Conservation (phyloP, 2,329 filamentous ascomycete genomes). For the Aureobasidium pullulans region DNA sequence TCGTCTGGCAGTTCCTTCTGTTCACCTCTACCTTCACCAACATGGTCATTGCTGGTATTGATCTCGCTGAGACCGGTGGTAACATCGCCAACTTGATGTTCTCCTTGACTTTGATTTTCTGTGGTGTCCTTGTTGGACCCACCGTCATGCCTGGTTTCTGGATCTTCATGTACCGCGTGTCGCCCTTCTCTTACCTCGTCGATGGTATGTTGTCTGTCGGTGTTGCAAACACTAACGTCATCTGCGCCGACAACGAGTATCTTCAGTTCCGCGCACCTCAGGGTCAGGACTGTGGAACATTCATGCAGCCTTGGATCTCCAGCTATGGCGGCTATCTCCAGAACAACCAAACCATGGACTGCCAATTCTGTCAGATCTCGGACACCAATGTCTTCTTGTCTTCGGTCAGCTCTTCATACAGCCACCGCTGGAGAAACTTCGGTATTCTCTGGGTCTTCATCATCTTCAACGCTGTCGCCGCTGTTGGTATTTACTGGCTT, state of each 20-base stretch:
- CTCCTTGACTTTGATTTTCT: constrained; percentile 62
- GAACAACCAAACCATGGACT: constrained; percentile 28
- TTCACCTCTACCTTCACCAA: constrained; percentile 77
- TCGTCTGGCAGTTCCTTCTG: constrained; percentile 66
- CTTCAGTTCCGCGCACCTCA: constrained; percentile 56
- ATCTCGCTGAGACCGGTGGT: constrained; percentile 65
- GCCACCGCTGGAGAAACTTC: constrained; percentile 46
- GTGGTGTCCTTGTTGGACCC: constrained; percentile 60
- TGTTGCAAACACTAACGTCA: constrained; percentile 58
- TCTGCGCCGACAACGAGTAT: constrained; percentile 63
- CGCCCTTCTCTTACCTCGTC: constrained; percentile 76
- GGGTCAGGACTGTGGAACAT: constrained; percentile 36
- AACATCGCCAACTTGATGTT: constrained; percentile 72
- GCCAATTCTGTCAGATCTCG: constrained; percentile 35
- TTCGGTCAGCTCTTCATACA: constrained; percentile 36
- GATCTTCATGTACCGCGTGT: constrained; percentile 76
- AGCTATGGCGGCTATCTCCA: constrained; percentile 30
- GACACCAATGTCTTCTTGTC: constrained; percentile 38
- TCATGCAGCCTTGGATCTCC: constrained; percentile 30
- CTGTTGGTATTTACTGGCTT: constrained; percentile 48
- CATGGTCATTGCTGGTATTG: constrained; percentile 68
- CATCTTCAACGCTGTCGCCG: constrained; percentile 44
- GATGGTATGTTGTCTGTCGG: constrained; percentile 63
- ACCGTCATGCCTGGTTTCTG: constrained; percentile 63
- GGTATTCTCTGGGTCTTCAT: constrained; percentile 48